Percentiles rank a stretch among this genome's conserved stretches.
These are phyloP conservation scores for Solanum peruvianum DNA, from an alignment of 257 asterid species.

Conservation along the genomic window DNA sequence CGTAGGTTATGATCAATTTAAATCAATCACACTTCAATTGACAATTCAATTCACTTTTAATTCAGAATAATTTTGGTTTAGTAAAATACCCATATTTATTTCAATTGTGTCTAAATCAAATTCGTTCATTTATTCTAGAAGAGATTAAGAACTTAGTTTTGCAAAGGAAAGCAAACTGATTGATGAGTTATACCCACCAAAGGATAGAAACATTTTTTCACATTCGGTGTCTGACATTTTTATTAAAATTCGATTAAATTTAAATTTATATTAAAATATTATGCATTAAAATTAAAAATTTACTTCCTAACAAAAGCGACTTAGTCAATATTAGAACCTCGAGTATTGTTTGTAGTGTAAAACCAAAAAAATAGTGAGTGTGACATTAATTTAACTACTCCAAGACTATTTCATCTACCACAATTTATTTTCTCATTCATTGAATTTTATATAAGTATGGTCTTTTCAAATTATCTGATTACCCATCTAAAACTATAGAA, in stretches of 20 bases:
- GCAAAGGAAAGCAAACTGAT: neutral
- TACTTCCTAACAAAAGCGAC: neutral
- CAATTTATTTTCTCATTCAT: neutral
- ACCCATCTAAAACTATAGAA: neutral
- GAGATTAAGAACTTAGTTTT: neutral
- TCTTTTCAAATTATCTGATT: neutral
- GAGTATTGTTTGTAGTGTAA: neutral
- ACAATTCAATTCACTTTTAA: neutral
- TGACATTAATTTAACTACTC: neutral
- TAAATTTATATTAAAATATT: too few relatives aligned
- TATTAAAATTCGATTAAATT: too few relatives aligned
- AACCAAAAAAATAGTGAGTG: neutral
- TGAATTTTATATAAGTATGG: neutral
- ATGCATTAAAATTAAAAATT: too few relatives aligned
- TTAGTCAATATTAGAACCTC: too few relatives aligned
- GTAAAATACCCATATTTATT: neutral
- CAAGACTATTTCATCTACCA: neutral
- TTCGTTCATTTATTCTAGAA: neutral
- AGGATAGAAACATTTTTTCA: neutral
- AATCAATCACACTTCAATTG: neutral
- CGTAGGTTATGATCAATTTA: neutral
- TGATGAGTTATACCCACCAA: neutral
- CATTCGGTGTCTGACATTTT: too few relatives aligned
- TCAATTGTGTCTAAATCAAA: neutral
- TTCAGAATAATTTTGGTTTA: neutral